Evolutionary conservation across 495 filamentous ascomycete species (phyloP), one percentile per base, ranked within the genome.

Genomic region (Aspergillus sparsus): DNA sequence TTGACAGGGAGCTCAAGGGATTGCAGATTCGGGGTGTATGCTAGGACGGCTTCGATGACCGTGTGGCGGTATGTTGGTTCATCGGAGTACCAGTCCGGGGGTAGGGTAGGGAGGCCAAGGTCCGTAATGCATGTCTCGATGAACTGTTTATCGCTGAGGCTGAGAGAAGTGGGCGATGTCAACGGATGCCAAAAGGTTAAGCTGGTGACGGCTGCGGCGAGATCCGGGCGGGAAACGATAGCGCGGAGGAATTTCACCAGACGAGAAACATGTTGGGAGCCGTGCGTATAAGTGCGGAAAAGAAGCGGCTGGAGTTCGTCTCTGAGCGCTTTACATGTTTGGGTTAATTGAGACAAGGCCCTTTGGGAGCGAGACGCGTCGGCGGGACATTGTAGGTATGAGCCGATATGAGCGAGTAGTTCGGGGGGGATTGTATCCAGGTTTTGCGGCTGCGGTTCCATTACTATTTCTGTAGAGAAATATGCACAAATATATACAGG

Each of bases 161-260:
- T 31, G 2, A 53, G 9, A 33, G 16, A 10, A 4, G 49, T 31
- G 21, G 21, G 21, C 2, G 13, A n/a, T 5, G 7, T 34, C 6
- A 53, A 2, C 2, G 49, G 31, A 11, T 34, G 10, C 12, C 34
- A 5, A 33, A 31, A 53, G 11, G 11, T 15, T 5, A 53, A 31
- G 15, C 12, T 32, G 7, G 49, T 53, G 31, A 53, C 49, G 16
- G 49, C 49, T 31, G 49, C 49, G 31, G 49, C 49, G 49, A 53
- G 49, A n/a, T 53, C 49, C 5, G 49, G 49, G 33, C 49, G 49
- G 18, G 49, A 31, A 2, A 15, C 49, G 6, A 53, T 34, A 12
- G 49, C 49, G 21, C 49, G 49, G 21, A 53, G 49, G 33, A 53
- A 53, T 53, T 27, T 31, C 10, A 53, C 49, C 12, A 53, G 49